A percentile compares a stretch with the other conserved stretches of the same genome.
phyloP scores from a whole-genome alignment of 202 grass and related monocot genomes.

The Carex sylvatica region DNA sequence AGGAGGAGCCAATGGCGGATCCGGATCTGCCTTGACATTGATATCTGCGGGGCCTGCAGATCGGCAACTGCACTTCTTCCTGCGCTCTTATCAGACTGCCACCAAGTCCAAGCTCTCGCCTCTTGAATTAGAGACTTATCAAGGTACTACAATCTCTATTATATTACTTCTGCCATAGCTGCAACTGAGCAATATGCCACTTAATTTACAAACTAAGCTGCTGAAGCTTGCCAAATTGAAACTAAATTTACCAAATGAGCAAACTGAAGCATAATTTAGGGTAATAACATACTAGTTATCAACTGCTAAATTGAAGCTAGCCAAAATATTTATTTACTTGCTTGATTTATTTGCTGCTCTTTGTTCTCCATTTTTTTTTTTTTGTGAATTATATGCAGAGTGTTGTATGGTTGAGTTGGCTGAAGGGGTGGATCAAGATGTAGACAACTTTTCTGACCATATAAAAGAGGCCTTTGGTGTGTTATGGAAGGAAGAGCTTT shows the following conservation, averaged over 20 bases:
- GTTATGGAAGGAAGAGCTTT: constrained; percentile 66
- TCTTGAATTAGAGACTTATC: constrained; percentile 77
- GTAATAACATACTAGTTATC: not conserved
- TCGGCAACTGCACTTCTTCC: constrained; percentile 68
- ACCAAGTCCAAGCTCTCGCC: constrained; percentile 78
- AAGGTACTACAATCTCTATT: constrained; percentile 34
- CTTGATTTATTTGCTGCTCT: not conserved
- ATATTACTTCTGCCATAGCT: not conserved
- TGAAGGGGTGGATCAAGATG: constrained; percentile 56
- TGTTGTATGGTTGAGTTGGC: constrained; percentile 59
- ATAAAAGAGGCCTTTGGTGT: constrained; percentile 57
- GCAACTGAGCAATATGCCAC: not conserved
- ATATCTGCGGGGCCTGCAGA: constrained; percentile 38
- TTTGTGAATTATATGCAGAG: constrained; percentile 36
- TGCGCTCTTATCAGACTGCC: constrained; percentile 65
- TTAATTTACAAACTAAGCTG: no score
- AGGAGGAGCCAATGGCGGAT: not conserved
- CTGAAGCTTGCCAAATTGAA: not conserved
- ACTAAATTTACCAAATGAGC: no score
- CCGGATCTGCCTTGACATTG: constrained; percentile 22
- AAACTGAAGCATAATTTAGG: not conserved
- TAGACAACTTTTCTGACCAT: constrained; percentile 62
- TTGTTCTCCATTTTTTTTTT: not conserved
- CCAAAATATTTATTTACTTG: not conserved
- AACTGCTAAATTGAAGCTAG: not conserved